A percentile compares a stretch with the other conserved stretches of the same genome.
phyloP scores from a whole-genome alignment of 1,139 yeast genomes.

The Debaryomyces robertsiae region DNA sequence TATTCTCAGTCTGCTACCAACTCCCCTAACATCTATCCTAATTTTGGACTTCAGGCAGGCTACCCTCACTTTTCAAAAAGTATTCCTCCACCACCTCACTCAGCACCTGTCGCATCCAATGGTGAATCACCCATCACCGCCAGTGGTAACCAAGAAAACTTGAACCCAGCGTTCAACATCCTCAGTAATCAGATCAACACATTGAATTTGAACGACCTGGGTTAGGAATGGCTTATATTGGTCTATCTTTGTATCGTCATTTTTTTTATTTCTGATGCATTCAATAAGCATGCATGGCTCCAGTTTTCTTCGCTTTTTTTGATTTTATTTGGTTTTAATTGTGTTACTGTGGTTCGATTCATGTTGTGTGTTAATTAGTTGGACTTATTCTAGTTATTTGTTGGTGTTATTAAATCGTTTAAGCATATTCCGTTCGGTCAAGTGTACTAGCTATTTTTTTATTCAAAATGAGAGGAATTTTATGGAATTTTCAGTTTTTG shows the following conservation, averaged over 20 bases:
- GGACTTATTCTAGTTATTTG: constrained; percentile 1
- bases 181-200: constrained; percentile 37
- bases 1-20: constrained; percentile 25
- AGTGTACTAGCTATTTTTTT: too few species aligned
- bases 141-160: constrained; percentile 10
- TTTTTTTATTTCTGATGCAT: constrained; percentile 4
- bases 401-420: neutral
- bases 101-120: constrained; percentile 13
- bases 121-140: constrained; percentile 9
- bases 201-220: constrained; percentile 32
- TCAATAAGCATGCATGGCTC: constrained; percentile 2
- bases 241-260: neutral
- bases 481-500: too few species aligned
- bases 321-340: neutral
- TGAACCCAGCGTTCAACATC: constrained; percentile 20
- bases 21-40: constrained; percentile 31
- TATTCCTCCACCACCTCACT: constrained; percentile 15
- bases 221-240: neutral
- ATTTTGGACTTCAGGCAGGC: constrained; percentile 18
- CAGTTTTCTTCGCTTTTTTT: constrained; percentile 3
- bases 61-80: constrained; percentile 14
- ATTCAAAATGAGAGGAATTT: too few species aligned
- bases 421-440: neutral
- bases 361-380: neutral
- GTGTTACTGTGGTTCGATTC: neutral